Evolutionary conservation across 257 asterid genomes (phyloP).

Genomic region (Fraxinus excelsior): DNA sequence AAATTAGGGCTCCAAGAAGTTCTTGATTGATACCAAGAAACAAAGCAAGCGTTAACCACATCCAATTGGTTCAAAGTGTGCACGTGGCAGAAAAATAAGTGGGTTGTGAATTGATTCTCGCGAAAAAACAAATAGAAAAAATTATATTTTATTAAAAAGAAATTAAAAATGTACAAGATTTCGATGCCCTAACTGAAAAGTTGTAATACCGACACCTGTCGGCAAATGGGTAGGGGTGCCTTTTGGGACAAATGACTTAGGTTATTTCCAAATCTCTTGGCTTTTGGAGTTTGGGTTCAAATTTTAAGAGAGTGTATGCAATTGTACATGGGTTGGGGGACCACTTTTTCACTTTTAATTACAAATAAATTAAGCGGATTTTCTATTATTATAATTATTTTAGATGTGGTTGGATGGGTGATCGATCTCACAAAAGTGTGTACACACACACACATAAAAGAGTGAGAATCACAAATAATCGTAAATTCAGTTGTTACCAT

Average conservation of each 20-base stretch:
- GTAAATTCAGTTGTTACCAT: not conserved
- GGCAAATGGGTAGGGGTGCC: not conserved
- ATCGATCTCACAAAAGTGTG: not conserved
- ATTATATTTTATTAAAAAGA: not conserved
- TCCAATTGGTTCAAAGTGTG: not conserved
- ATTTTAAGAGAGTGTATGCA: not conserved
- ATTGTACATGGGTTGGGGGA: not conserved
- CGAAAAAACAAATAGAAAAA: not conserved
- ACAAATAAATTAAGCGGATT: not conserved
- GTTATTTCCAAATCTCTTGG: not conserved
- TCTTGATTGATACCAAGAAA: not conserved
- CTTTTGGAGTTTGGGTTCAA: not conserved
- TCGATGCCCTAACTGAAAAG: conserved; percentile 4
- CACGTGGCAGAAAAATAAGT: not conserved
- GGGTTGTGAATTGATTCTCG: not conserved
- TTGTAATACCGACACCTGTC: conserved; percentile 9
- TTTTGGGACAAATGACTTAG: not conserved
- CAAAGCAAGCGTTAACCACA: not conserved
- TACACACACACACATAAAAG: not conserved
- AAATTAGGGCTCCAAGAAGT: not conserved
- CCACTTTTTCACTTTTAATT: not conserved
- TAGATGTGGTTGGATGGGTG: not conserved
- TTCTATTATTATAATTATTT: not conserved
- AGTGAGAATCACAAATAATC: not conserved
- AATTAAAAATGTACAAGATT: not conserved